Evolutionary conservation across 1,284 basidiomycete species (phyloP).

Genomic region (Fereydounia khargensis): DNA sequence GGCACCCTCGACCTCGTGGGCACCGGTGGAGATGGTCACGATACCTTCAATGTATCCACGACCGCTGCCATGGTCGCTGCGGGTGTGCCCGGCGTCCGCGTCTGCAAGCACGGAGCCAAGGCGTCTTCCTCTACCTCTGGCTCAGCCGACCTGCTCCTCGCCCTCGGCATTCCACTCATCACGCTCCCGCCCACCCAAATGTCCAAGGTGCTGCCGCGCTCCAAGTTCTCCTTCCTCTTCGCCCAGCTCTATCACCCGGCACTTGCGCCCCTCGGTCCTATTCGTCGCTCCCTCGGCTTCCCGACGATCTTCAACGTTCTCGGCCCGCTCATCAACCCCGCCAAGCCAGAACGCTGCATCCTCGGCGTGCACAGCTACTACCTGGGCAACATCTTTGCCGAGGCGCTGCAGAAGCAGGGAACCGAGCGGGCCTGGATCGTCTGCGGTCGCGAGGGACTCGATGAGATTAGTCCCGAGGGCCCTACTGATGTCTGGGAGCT

Average conservation of each 20-base stretch:
- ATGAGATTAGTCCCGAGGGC: conserved; percentile 85
- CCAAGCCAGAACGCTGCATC: conserved; percentile 74
- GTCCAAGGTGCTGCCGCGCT: conserved; percentile 23
- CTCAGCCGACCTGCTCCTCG: conserved; percentile 85
- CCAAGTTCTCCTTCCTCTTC: conserved; percentile 86
- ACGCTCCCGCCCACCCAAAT: conserved; percentile 63
- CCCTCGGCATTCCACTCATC: conserved; percentile 77
- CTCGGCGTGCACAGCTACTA: conserved; percentile 82
- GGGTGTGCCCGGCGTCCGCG: conserved; percentile 79
- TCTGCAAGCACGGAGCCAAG: conserved; percentile 92
- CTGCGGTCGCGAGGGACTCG: conserved; percentile 85
- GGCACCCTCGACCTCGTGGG: conserved; percentile 62
- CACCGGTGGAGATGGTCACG: conserved; percentile 92
- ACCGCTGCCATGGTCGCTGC: conserved; percentile 91
- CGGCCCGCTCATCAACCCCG: conserved; percentile 92
- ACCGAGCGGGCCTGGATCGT: conserved; percentile 85
- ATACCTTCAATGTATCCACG: conserved; percentile 96
- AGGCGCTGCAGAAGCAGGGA: conserved; percentile 65
- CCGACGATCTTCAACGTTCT: conserved; percentile 96
- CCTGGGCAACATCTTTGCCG: conserved; percentile 81
- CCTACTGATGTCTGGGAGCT: conserved; percentile 68
- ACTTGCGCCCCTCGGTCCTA: conserved; percentile 78
- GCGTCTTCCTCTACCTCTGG: conserved; percentile 94
- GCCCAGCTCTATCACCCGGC: conserved; percentile 90
- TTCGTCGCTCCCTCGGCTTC: conserved; percentile 83